Percentiles rank a stretch among this genome's conserved stretches.
phyloP scores from a whole-genome alignment of 1,284 basidiomycete genomes.

The Phlebopus sp. region DNA sequence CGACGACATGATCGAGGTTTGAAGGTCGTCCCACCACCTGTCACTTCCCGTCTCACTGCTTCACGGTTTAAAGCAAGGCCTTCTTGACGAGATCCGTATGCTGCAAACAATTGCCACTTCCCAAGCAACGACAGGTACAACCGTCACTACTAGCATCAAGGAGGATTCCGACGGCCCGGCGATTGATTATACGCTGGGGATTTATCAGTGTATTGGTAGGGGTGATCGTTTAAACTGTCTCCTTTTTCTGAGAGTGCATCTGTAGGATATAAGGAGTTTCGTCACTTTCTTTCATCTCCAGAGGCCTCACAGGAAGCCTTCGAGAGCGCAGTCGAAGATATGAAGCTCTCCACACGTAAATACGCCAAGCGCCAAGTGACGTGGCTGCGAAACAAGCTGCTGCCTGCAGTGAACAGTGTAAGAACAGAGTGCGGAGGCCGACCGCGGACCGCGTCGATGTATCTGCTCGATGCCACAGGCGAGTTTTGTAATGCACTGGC shows the following conservation, averaged over 20 bases:
- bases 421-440: slow-evolving; percentile 35
- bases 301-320: slow-evolving; percentile 47
- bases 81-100: slow-evolving; percentile 78
- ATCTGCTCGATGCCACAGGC: slow-evolving; percentile 80
- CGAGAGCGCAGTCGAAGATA: slow-evolving; percentile 63
- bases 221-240: not conserved
- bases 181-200: slow-evolving; percentile 72
- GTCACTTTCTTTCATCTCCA: slow-evolving; percentile 52
- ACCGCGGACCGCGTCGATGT: slow-evolving; percentile 38
- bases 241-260: slow-evolving; percentile 1
- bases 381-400: slow-evolving; percentile 90
- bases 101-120: slow-evolving; percentile 40
- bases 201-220: slow-evolving; percentile 92
- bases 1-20: slow-evolving; percentile 86
- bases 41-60: slow-evolving; percentile 7
- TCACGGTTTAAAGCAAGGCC: slow-evolving; percentile 57
- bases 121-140: not conserved
- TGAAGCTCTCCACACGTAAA: slow-evolving; percentile 86
- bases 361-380: slow-evolving; percentile 91
- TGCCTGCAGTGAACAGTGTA: slow-evolving; percentile 68
- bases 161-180: slow-evolving; percentile 7
- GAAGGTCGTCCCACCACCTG: not conserved
- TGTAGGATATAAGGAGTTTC: slow-evolving; percentile 89
- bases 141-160: not conserved
- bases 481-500: slow-evolving; percentile 5